Percentiles rank a stretch among this genome's conserved stretches.
These are phyloP conservation scores for Acidomyces sp. DNA, from an alignment of 495 filamentous ascomycete genomes.

Conservation along the genomic window DNA sequence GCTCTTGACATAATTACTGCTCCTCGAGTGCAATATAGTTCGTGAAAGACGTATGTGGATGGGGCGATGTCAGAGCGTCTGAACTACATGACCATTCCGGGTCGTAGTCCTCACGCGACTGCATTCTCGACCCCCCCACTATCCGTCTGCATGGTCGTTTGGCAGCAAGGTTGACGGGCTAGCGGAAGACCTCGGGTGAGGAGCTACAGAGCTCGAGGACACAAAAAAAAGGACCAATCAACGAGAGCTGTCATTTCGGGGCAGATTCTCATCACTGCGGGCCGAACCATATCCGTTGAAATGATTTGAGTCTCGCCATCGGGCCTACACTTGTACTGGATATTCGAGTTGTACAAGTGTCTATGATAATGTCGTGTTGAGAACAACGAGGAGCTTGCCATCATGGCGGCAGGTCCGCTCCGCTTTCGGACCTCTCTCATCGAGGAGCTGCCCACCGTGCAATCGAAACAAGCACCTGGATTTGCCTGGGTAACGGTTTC, in stretches of 20 bases:
- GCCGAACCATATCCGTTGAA: conserved; percentile 1
- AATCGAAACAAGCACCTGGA: conserved; percentile 56
- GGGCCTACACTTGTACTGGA: too few relatives aligned
- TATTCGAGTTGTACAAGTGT: too few relatives aligned
- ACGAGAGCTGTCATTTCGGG: too few relatives aligned
- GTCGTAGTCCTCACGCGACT: too few relatives aligned
- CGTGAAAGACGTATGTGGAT: neutral
- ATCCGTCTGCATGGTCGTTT: neutral
- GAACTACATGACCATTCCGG: too few relatives aligned
- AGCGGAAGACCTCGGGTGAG: conserved; percentile 4
- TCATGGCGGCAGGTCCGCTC: conserved; percentile 16
- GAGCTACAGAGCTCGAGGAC: neutral
- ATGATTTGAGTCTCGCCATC: too few relatives aligned
- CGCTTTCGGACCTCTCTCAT: conserved; percentile 46
- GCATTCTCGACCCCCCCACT: neutral
- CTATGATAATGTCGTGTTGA: too few relatives aligned
- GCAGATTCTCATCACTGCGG: too few relatives aligned
- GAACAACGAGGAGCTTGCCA: too few relatives aligned
- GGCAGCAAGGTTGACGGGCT: neutral
- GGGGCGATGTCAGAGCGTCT: too few relatives aligned
- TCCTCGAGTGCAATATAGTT: neutral
- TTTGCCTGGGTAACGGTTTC: conserved; percentile 80
- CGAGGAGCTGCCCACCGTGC: conserved; percentile 60
- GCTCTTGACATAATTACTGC: neutral
- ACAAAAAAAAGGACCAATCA: too few relatives aligned